Evolutionary conservation across 805 yeast genomes (phyloP), one percentile per base, ranked within the genome.

Genomic region (Pichia nakasei): DNA sequence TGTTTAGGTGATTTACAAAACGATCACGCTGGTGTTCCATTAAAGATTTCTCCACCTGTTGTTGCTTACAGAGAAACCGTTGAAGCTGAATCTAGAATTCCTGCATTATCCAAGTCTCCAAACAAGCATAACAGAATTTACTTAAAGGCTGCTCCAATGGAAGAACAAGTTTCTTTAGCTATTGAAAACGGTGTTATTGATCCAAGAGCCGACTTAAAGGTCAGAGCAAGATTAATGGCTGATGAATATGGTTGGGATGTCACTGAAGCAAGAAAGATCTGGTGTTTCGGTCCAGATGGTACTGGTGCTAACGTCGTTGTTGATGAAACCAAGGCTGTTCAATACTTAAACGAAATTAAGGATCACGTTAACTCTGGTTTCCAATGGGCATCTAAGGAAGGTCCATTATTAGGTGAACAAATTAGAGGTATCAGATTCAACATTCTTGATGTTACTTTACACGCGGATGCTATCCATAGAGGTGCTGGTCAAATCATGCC

Each of bases 281-380:
- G 98, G 98, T 87, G 96, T 85, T 91, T 91, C 88, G 98, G 98
- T 78, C 97, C 98, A 70, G 98, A 91, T 68, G 97, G 97, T 75
- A 82, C 77, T 71, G 98, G 98, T 76, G 89, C 98, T 66, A 91
- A 91, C 80, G 73, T 93, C 67, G 97, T 91, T 67, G 95, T 91
- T 73, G 98, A 91, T 79, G 97, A 89, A 77, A 91, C 97, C 67
- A 91, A 91, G 91, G 98, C 98, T 66, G 97, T 91, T 54, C 97
- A 93, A 79, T 91, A 89, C 88, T 82, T 91, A 76, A 72, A 78
- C 72, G 98, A 91, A 81, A 93, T 93, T 82, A 91, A 91, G 86
- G 98, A 91, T 75, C 91, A 95, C 66, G 96, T 89, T 66, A 96
- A 88, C 67, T 93, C 98, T 69, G 97, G 96, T 70, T 91, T 91